Base-by-base conservation (phyloP, 441 rosid genomes). In the Erysimum cheiri region DNA sequence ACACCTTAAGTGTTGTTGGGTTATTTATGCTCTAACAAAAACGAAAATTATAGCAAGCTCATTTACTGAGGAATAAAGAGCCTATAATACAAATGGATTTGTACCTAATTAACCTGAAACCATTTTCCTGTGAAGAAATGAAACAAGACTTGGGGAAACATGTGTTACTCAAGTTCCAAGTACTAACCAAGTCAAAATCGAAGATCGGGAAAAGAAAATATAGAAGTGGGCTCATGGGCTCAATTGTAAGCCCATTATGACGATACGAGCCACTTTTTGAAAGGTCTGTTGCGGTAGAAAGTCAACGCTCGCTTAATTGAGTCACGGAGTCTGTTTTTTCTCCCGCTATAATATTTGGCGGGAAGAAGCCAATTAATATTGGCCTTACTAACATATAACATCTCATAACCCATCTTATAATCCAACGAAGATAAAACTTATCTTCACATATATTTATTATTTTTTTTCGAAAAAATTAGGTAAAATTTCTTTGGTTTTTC, bases 271-370 rank as follows among this genome's bases (percentile, higher is more conserved):
- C 3, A 10, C 4, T 66, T 39, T 31, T 13, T 2, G 0, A 14
- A 41, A 49, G 8, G 67, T 40, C 19, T 24, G 36, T 29, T 32
- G 6, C 33, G 0, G 2, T 17, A 13, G 6, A 14, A 60, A 60
- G 64, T 59, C 68, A 66, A 73, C 60, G 13, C 50, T 44, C 19
- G 8, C 35, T 43, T 14, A 14, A 46, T 49, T n/a, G 46, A 22
- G 24, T 22, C 47, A 69, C 66, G 10, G 66, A 47, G 31, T 59
- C 60, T 1, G 1, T 61, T 58, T 68, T 69, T 44, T 44, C 54
- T 62, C 70, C 59, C 74, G 74, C 65, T 31, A 17, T 31, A 29
- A 44, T 53, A 40, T 73, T 75, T 74, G 68, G 78, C 78, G 78
- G 74, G 64, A 75, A 74, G 2, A 15, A 52, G 15, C 55, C 43